phyloP scores from a whole-genome alignment of 192 early-diverging fungal genomes.

The Spizellomyces sp. region DNA sequence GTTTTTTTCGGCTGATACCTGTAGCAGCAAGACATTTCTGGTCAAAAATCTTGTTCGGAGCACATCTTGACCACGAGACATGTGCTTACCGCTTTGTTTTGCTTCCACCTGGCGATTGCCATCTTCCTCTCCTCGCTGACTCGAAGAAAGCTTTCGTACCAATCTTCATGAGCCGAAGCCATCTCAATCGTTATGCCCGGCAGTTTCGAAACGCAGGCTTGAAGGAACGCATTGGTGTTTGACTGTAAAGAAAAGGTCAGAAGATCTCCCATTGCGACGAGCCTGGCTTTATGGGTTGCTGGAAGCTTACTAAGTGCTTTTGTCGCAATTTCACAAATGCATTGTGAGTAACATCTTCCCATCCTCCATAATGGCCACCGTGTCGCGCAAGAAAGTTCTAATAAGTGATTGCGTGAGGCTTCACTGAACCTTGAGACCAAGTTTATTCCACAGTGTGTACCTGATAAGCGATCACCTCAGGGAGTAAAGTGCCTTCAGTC shows the following conservation, averaged over 20 bases:
- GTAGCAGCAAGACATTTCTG: neutral
- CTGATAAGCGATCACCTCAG: constrained; percentile 26
- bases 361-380: constrained; percentile 42
- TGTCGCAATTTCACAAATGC: constrained; percentile 37
- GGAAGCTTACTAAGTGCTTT: constrained; percentile 31
- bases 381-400: constrained; percentile 36
- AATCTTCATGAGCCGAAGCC: constrained; percentile 9
- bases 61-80: too few species aligned
- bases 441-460: neutral
- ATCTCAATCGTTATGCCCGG: constrained; percentile 9
- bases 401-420: too few species aligned
- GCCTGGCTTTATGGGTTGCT: too few species aligned
- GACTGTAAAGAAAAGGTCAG: neutral
- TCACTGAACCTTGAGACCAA: too few species aligned
- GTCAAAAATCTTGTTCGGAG: neutral
- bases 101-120: constrained; percentile 12
- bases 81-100: constrained; percentile 7
- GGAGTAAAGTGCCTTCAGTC: constrained; percentile 11
- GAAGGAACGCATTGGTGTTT: constrained; percentile 1
- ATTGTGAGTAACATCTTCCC: constrained; percentile 43
- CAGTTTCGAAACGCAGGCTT: constrained; percentile 11
- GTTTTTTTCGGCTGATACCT: constrained; percentile 6
- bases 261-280: neutral
- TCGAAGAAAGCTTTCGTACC: constrained; percentile 9
- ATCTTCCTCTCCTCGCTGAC: constrained; percentile 13